phyloP scores from a whole-genome alignment of 2,329 filamentous ascomycete genomes.

The Clarireedia paspali region DNA sequence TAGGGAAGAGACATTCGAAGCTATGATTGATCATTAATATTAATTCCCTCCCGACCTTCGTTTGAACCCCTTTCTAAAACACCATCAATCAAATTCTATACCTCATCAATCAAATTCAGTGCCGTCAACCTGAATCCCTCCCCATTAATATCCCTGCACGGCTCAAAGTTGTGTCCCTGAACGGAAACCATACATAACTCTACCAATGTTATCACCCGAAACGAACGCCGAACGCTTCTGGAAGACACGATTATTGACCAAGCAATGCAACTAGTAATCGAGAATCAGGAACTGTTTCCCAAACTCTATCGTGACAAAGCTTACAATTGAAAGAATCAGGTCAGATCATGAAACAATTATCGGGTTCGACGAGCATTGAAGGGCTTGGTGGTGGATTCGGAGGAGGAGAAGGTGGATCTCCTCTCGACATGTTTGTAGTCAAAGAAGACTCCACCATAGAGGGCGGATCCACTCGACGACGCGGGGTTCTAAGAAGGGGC shows the following conservation, averaged over 20 bases:
- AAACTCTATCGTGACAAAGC: not conserved
- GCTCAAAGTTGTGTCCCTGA: no score
- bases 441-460: not conserved
- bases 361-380: conserved; percentile 14
- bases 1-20: conserved; percentile 38
- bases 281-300: not conserved
- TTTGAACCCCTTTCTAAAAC: not conserved
- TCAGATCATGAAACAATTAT: conserved; percentile 6
- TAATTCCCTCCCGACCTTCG: not conserved
- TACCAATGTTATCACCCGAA: not conserved
- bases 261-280: not conserved
- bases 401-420: conserved; percentile 33
- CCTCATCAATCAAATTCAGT: not conserved
- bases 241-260: not conserved
- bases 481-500: not conserved
- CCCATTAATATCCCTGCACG: no score
- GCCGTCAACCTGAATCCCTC: not conserved
- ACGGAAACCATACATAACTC: not conserved
- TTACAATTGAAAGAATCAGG: conserved; percentile 9
- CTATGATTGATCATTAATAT: conserved; percentile 29
- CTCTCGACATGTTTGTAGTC: conserved; percentile 27
- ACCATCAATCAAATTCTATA: conserved; percentile 4
- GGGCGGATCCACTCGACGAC: not conserved
- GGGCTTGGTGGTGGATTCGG: conserved; percentile 34
- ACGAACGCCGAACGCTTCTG: not conserved